phyloP scores from a whole-genome alignment of 495 filamentous ascomycete genomes.

The Glarea lozoyensis region DNA sequence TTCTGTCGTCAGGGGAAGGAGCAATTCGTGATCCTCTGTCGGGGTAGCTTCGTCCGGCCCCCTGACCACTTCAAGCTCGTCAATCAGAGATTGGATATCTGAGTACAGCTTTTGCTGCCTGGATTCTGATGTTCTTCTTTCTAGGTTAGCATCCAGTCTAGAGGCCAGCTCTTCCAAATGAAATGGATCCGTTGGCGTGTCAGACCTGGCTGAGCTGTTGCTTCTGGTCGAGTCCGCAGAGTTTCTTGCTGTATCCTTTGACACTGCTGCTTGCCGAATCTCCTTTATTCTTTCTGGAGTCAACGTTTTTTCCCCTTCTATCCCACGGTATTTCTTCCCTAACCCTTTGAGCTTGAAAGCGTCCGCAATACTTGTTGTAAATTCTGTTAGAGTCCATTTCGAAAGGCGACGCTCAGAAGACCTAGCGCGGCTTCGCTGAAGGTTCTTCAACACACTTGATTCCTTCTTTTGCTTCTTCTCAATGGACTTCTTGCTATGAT shows the following conservation, averaged over 20 bases:
- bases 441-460: not conserved
- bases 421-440: slow-evolving; percentile 22
- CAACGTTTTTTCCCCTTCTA: slow-evolving; percentile 45
- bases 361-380: slow-evolving; percentile 39
- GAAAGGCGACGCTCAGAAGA: too few species aligned
- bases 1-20: too few species aligned
- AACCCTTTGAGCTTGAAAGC: slow-evolving; percentile 34
- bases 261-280: not conserved
- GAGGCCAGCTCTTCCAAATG: slow-evolving; percentile 9
- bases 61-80: too few species aligned
- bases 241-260: not conserved
- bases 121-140: too few species aligned
- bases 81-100: too few species aligned
- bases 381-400: slow-evolving; percentile 39
- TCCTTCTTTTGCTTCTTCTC: slow-evolving; percentile 13
- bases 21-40: too few species aligned
- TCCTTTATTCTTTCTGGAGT: slow-evolving; percentile 21
- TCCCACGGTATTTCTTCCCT: too few species aligned
- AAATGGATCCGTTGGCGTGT: slow-evolving; percentile 17
- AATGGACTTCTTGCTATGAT: too few species aligned
- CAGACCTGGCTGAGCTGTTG: slow-evolving; percentile 2
- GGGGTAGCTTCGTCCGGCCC: too few species aligned
- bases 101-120: too few species aligned
- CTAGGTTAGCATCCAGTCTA: not conserved
- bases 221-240: slow-evolving; percentile 2